Conservation (phyloP, 257 asterid genomes). For the Lithospermum erythrorhizon region DNA sequence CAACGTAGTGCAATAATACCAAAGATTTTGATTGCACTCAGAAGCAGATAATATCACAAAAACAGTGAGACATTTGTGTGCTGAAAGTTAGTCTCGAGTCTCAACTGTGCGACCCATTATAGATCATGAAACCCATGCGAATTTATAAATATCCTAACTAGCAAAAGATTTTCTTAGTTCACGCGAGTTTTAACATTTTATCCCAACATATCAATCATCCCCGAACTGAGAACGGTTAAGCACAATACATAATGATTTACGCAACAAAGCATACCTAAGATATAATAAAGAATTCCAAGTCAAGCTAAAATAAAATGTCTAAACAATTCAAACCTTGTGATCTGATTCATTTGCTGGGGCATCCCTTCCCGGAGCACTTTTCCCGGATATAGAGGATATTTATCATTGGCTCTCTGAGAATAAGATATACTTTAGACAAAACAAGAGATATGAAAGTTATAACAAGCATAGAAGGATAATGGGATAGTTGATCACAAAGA, state of each 20-base stretch:
- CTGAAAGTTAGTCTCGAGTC: neutral
- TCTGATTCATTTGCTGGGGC: slow-evolving; percentile 28
- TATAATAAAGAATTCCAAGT: neutral
- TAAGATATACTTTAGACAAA: slow-evolving; percentile 1
- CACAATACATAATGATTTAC: neutral
- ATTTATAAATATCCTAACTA: too few species aligned
- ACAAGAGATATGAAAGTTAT: neutral
- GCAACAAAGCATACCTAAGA: too few species aligned
- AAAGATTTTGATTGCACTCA: too few species aligned
- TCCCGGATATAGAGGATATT: slow-evolving; percentile 30
- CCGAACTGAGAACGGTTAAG: neutral
- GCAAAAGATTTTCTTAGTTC: too few species aligned
- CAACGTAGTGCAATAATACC: neutral
- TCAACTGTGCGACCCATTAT: neutral
- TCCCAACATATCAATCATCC: too few species aligned
- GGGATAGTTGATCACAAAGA: neutral
- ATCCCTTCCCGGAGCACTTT: slow-evolving; percentile 26
- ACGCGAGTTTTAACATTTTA: too few species aligned
- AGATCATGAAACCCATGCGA: neutral
- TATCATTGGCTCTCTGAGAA: slow-evolving; percentile 40
- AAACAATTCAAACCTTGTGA: slow-evolving; percentile 34
- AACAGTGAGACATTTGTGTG: neutral
- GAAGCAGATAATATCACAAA: neutral
- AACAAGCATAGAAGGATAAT: neutral
- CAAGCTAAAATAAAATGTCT: neutral